Percentiles rank a stretch among this genome's conserved stretches.
Evolutionary conservation across 768 basidiomycete genomes (phyloP).

Genomic region (Amanita subjunquillea): DNA sequence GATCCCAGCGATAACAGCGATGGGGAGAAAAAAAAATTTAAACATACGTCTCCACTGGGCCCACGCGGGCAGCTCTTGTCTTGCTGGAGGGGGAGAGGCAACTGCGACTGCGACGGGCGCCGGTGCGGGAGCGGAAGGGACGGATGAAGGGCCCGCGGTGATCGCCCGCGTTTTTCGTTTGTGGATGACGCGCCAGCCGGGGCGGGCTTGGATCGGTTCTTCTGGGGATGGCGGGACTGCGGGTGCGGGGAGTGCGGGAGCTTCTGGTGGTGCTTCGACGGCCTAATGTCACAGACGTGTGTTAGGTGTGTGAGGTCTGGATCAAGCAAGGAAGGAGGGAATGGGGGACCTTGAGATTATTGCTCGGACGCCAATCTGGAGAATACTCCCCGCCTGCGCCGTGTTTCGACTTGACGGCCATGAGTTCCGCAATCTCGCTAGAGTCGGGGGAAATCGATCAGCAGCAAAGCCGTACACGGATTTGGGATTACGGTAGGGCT

Average conservation of each 20-base stretch:
- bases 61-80: constrained; percentile 63
- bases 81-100: constrained; percentile 31
- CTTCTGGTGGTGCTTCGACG: constrained; percentile 25
- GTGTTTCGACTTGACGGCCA: constrained; percentile 77
- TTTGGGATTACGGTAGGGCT: no score
- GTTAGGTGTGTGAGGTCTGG: neutral
- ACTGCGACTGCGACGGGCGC: constrained; percentile 27
- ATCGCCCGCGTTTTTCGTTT: constrained; percentile 44
- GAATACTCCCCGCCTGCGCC: constrained; percentile 71
- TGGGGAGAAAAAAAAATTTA: neutral
- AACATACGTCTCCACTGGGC: constrained; percentile 75
- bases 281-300: constrained; percentile 12
- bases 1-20: neutral
- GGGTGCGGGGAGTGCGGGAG: constrained; percentile 19
- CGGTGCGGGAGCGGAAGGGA: constrained; percentile 27
- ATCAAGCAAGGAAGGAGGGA: constrained; percentile 2
- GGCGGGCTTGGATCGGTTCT: constrained; percentile 43
- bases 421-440: constrained; percentile 78
- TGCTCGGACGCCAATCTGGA: constrained; percentile 63
- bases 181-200: constrained; percentile 68
- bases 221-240: constrained; percentile 40
- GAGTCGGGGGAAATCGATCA: neutral
- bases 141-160: constrained; percentile 28
- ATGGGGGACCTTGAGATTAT: constrained; percentile 13
- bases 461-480: no score